Percentiles rank a stretch among this genome's conserved stretches.
These are phyloP conservation scores for Aleurites moluccanus DNA, from an alignment of 441 rosid genomes.

Conservation along the genomic window DNA sequence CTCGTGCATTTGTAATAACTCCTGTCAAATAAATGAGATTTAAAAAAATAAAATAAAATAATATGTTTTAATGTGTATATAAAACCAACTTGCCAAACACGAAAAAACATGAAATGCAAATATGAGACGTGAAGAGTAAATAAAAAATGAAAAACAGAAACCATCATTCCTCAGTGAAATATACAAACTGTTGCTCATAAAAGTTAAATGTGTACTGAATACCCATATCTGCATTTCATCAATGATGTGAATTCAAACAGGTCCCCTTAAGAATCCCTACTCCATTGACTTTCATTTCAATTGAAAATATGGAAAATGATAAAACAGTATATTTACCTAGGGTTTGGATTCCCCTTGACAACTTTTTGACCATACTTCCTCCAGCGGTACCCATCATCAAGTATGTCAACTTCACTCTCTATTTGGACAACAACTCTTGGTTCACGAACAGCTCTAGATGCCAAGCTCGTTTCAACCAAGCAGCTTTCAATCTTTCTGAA, in stretches of 20 bases:
- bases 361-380: constrained; percentile 76
- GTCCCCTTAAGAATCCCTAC: neutral
- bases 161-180: neutral
- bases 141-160: neutral
- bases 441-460: constrained; percentile 60
- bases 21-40: constrained; percentile 33
- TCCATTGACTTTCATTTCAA: neutral
- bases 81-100: neutral
- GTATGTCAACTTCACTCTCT: constrained; percentile 68
- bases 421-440: constrained; percentile 69
- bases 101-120: neutral
- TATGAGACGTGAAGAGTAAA: neutral
- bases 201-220: neutral
- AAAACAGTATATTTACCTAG: constrained; percentile 44
- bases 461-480: constrained; percentile 43
- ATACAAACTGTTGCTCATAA: neutral
- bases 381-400: constrained; percentile 81
- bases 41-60: neutral
- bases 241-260: neutral
- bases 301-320: neutral
- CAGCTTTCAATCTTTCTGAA: constrained; percentile 56
- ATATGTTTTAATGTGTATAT: neutral
- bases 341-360: constrained; percentile 76
- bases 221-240: neutral
- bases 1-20: constrained; percentile 77